A percentile compares a stretch with the other conserved stretches of the same genome.
Conservation (phyloP, 495 filamentous ascomycete species). For the Penicillium lagena region DNA sequence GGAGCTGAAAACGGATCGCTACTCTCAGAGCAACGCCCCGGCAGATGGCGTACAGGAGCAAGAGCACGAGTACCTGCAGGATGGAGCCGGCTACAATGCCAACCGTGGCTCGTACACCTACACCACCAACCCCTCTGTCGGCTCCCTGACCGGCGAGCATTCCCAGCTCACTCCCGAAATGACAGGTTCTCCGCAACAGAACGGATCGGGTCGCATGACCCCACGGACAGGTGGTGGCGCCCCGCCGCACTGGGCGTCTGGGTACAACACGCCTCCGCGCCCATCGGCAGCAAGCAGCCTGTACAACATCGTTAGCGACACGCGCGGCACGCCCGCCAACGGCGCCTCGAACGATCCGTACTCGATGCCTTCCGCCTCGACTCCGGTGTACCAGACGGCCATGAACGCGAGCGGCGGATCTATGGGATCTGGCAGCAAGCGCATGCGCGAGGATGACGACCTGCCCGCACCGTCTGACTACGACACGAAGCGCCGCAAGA, state of each 20-base stretch:
- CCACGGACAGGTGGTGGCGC: slow-evolving; percentile 65
- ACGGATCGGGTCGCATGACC: slow-evolving; percentile 79
- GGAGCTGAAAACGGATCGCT: slow-evolving; percentile 65
- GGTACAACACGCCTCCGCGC: slow-evolving; percentile 78
- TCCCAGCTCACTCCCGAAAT: slow-evolving; percentile 80
- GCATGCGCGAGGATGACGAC: slow-evolving; percentile 73
- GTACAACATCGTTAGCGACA: slow-evolving; percentile 87
- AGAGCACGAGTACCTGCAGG: slow-evolving; percentile 77
- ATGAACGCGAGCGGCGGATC: slow-evolving; percentile 53
- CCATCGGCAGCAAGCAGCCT: slow-evolving; percentile 66
- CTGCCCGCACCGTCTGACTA: slow-evolving; percentile 55
- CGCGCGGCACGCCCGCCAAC: slow-evolving; percentile 61
- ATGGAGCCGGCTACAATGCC: slow-evolving; percentile 54
- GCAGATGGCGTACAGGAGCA: slow-evolving; percentile 74
- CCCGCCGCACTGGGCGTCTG: slow-evolving; percentile 67
- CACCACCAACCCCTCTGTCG: slow-evolving; percentile 55
- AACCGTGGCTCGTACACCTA: slow-evolving; percentile 72
- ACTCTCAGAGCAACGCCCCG: slow-evolving; percentile 48
- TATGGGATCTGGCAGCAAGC: slow-evolving; percentile 58
- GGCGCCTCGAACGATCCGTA: slow-evolving; percentile 63
- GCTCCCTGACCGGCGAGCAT: slow-evolving; percentile 65
- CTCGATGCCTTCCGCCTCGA: slow-evolving; percentile 47
- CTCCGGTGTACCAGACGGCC: slow-evolving; percentile 47
- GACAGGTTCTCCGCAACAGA: slow-evolving; percentile 82
- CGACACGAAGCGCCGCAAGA: slow-evolving; percentile 80